A percentile compares a stretch with the other conserved stretches of the same genome.
phyloP scores from a whole-genome alignment of 129 eudicot species.

The Dittrichia graveolens region DNA sequence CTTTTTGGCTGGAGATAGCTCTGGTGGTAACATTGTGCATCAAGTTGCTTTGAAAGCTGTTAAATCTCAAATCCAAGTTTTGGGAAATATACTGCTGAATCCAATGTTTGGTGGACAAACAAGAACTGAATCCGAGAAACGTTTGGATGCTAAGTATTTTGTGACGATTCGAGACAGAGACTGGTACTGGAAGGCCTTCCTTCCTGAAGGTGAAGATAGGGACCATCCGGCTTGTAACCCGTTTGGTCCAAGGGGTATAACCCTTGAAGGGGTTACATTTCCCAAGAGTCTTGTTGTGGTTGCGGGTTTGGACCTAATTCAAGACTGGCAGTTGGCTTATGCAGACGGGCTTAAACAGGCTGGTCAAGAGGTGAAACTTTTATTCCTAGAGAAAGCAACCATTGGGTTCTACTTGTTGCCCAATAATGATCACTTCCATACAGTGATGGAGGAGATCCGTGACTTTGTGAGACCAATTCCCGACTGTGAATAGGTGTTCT shows the following conservation, averaged over 20 bases:
- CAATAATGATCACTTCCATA: constrained; percentile 55
- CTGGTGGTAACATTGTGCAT: constrained; percentile 70
- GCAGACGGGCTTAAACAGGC: constrained; percentile 51
- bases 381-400: constrained; percentile 57
- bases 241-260: constrained; percentile 57
- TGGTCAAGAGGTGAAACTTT: constrained; percentile 55
- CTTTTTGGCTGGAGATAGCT: constrained; percentile 68
- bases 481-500: constrained; percentile 35
- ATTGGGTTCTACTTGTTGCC: constrained; percentile 73
- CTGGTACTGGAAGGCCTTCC: constrained; percentile 73
- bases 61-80: constrained; percentile 41
- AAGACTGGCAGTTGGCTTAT: constrained; percentile 67
- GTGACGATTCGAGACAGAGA: constrained; percentile 60
- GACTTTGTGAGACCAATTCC: constrained; percentile 44
- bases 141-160: constrained; percentile 54
- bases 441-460: constrained; percentile 61
- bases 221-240: constrained; percentile 77
- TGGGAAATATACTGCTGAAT: constrained; percentile 59
- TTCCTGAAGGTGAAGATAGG: constrained; percentile 66
- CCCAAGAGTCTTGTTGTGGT: constrained; percentile 68
- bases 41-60: constrained; percentile 52
- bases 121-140: constrained; percentile 59
- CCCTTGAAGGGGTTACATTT: constrained; percentile 46
- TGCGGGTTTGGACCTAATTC: constrained; percentile 63
- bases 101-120: constrained; percentile 70